These are phyloP conservation scores for Pseudofabraea citricarpa DNA, from an alignment of 2,329 filamentous ascomycete genomes.

Conservation along the genomic window DNA sequence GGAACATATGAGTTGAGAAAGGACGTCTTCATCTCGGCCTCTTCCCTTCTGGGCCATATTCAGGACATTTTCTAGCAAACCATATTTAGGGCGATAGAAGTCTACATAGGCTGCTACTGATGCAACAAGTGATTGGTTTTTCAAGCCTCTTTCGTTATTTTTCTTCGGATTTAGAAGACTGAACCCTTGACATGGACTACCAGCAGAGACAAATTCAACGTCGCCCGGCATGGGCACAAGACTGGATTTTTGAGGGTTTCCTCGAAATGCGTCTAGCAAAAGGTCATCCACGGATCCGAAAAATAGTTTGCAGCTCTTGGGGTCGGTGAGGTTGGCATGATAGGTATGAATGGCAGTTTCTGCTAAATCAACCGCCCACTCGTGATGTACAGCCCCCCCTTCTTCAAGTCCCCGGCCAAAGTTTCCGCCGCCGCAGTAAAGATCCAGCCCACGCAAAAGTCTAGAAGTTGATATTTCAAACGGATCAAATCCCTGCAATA, in stretches of 20 bases:
- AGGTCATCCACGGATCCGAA: constrained; percentile 70
- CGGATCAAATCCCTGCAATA: constrained; percentile 55
- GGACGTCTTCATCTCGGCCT: constrained; percentile 54
- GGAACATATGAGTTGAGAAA: constrained; percentile 68
- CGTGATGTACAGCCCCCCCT: constrained; percentile 58
- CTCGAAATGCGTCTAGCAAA: constrained; percentile 49
- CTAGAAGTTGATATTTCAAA: constrained; percentile 11
- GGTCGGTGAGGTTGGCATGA: constrained; percentile 54
- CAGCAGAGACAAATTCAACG: constrained; percentile 66
- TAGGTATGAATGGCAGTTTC: constrained; percentile 65
- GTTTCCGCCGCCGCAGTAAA: constrained; percentile 76
- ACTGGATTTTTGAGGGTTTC: constrained; percentile 31
- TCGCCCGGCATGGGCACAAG: constrained; percentile 54
- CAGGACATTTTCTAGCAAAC: constrained; percentile 72
- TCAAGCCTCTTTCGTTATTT: constrained; percentile 48
- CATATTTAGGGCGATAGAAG: constrained; percentile 69
- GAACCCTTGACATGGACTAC: constrained; percentile 76
- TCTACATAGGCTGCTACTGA: constrained; percentile 73
- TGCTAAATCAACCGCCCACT: constrained; percentile 65
- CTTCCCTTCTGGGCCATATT: constrained; percentile 48
- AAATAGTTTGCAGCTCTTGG: constrained; percentile 46
- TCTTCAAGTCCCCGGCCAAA: constrained; percentile 75
- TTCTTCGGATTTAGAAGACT: constrained; percentile 58
- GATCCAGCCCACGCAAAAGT: constrained; percentile 55
- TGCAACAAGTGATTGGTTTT: constrained; percentile 73